A percentile compares a stretch with the other conserved stretches of the same genome.
Evolutionary conservation across 192 early-diverging fungal species (phyloP).

Genomic region (Chytriomyces sp.): DNA sequence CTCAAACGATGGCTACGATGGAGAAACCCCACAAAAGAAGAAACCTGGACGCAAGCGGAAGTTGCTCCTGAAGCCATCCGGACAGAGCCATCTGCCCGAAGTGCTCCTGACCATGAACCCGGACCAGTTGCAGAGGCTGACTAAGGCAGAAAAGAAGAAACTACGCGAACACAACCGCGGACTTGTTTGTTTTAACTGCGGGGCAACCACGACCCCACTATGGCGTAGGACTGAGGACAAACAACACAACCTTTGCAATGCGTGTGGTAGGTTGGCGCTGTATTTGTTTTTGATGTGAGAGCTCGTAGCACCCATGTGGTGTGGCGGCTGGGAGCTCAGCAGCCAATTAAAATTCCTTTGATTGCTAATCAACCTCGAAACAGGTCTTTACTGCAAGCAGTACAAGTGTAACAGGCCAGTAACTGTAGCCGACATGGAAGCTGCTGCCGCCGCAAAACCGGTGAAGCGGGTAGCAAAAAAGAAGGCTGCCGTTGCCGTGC

Average conservation of each 20-base stretch:
- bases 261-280: conserved; percentile 59
- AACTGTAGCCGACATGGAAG: not conserved
- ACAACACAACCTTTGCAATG: conserved; percentile 77
- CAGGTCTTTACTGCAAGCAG: conserved; percentile 18
- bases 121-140: not conserved
- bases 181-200: conserved; percentile 71
- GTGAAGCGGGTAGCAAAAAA: not conserved
- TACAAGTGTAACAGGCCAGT: not conserved
- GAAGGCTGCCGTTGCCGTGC: not conserved
- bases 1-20: not conserved
- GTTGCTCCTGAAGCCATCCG: not conserved
- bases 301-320: not conserved
- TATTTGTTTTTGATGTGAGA: not conserved
- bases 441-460: not conserved
- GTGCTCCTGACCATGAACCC: not conserved
- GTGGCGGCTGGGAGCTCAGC: not conserved
- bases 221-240: conserved; percentile 76
- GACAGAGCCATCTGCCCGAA: not conserved
- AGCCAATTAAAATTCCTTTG: not conserved
- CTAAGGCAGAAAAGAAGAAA: conserved; percentile 32
- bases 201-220: conserved; percentile 72
- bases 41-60: not conserved
- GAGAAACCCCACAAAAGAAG: not conserved
- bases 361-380: not conserved
- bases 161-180: conserved; percentile 29